Percentiles rank a stretch among this genome's conserved stretches.
These are phyloP conservation scores for Amylocarpus encephaloides DNA, from an alignment of 2,329 filamentous ascomycete species.

Conservation along the genomic window DNA sequence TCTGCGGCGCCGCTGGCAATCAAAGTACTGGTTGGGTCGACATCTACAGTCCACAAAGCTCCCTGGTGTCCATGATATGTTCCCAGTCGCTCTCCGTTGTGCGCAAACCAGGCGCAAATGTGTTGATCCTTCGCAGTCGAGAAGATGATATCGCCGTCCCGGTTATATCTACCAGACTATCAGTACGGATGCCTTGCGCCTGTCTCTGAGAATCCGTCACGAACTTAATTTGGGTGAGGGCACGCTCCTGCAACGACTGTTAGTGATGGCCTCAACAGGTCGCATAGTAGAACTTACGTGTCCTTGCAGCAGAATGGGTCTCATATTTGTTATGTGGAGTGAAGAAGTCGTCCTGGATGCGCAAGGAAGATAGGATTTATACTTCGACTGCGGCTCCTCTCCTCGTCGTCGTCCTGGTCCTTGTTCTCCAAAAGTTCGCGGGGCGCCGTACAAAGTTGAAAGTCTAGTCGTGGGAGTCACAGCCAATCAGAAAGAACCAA, in stretches of 20 bases:
- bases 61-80: slow-evolving; percentile 96
- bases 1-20: slow-evolving; percentile 94
- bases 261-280: slow-evolving; percentile 10
- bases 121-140: slow-evolving; percentile 94
- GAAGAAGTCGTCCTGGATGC: neutral
- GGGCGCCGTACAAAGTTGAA: slow-evolving; percentile 4
- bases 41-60: slow-evolving; percentile 97
- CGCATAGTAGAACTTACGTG: slow-evolving; percentile 53
- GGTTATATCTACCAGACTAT: slow-evolving; percentile 61
- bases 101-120: slow-evolving; percentile 93
- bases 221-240: slow-evolving; percentile 88
- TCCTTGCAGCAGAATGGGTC: slow-evolving; percentile 90
- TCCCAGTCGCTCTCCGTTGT: slow-evolving; percentile 95
- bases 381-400: slow-evolving; percentile 5
- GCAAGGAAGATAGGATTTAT: neutral
- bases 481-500: slow-evolving; percentile 6
- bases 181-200: slow-evolving; percentile 15
- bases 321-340: slow-evolving; percentile 58
- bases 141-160: slow-evolving; percentile 95
- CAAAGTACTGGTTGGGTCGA: slow-evolving; percentile 85
- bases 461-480: slow-evolving; percentile 2
- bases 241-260: slow-evolving; percentile 60
- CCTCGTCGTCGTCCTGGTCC: no score
- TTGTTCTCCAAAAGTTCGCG: slow-evolving; percentile 4
- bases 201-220: slow-evolving; percentile 22